phyloP scores from a whole-genome alignment of 2,329 filamentous ascomycete species.

The Fusarium protoensiforme region DNA sequence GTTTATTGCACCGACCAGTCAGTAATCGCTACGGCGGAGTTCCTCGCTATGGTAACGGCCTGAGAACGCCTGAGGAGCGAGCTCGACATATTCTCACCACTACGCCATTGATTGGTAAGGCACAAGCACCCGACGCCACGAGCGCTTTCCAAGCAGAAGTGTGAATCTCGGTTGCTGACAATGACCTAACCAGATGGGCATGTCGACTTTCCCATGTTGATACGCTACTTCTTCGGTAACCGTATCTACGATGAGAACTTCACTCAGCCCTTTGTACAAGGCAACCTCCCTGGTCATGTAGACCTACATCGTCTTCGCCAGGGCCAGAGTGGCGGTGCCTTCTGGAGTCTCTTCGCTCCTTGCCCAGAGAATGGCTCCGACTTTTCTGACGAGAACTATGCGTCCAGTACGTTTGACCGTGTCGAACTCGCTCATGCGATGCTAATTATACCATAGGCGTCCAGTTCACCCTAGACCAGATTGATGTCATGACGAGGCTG shows the following conservation, averaged over 20 bases:
- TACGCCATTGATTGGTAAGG: conserved; percentile 62
- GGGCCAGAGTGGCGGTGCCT: conserved; percentile 84
- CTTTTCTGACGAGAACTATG: conserved; percentile 79
- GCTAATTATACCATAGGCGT: conserved; percentile 58
- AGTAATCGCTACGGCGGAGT: conserved; percentile 37
- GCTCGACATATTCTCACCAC: conserved; percentile 58
- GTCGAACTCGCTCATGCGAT: not conserved
- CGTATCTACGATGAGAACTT: conserved; percentile 82
- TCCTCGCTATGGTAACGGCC: conserved; percentile 41
- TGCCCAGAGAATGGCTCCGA: conserved; percentile 80
- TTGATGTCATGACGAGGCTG: conserved; percentile 77
- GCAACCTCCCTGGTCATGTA: conserved; percentile 75
- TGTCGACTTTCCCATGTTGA: conserved; percentile 83
- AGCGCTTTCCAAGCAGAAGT: too few relatives aligned
- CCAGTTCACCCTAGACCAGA: conserved; percentile 76
- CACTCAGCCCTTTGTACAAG: conserved; percentile 77
- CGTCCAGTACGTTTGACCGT: conserved; percentile 62
- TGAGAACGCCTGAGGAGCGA: conserved; percentile 55
- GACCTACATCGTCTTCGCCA: conserved; percentile 80
- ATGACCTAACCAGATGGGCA: conserved; percentile 76
- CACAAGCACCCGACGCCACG: not conserved
- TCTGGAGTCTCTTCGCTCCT: conserved; percentile 88
- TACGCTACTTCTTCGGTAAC: conserved; percentile 76
- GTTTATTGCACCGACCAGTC: conserved; percentile 42
- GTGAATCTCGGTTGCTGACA: not conserved